A percentile compares a stretch with the other conserved stretches of the same genome.
Conservation (phyloP, 2,329 filamentous ascomycete genomes). For the Pseudogymnoascus sp. region DNA sequence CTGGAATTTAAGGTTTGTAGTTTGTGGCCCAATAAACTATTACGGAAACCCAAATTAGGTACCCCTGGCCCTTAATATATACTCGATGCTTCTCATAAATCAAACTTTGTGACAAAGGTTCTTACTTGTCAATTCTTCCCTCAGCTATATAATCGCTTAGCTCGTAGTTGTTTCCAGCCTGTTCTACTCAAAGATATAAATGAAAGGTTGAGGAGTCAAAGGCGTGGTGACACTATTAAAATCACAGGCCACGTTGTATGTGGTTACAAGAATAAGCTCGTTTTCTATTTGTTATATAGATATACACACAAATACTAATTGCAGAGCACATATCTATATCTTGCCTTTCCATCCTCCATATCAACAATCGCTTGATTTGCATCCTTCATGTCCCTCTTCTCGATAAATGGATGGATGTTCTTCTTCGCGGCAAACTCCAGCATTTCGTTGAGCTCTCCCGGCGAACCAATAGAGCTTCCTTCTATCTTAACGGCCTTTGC, state of each 20-base stretch:
- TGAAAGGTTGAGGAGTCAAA: not conserved
- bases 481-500: constrained; percentile 44
- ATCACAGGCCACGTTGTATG: not conserved
- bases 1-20: not conserved
- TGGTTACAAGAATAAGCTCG: not conserved
- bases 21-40: not conserved
- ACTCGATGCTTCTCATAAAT: not conserved
- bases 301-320: constrained; percentile 28
- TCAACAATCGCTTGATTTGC: constrained; percentile 51
- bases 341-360: constrained; percentile 47
- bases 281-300: not conserved
- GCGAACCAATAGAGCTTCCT: constrained; percentile 31
- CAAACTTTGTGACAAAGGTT: not conserved
- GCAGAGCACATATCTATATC: constrained; percentile 42
- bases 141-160: not conserved
- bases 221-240: not conserved
- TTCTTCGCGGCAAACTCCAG: constrained; percentile 50
- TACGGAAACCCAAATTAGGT: not conserved
- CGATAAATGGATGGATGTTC: constrained; percentile 49
- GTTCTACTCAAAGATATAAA: not conserved
- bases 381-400: constrained; percentile 47
- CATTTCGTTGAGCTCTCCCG: constrained; percentile 53
- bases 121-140: not conserved
- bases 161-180: not conserved
- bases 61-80: not conserved